phyloP scores from a whole-genome alignment of 1,284 basidiomycete genomes.

The Leccinum olivaceoglutinosum region DNA sequence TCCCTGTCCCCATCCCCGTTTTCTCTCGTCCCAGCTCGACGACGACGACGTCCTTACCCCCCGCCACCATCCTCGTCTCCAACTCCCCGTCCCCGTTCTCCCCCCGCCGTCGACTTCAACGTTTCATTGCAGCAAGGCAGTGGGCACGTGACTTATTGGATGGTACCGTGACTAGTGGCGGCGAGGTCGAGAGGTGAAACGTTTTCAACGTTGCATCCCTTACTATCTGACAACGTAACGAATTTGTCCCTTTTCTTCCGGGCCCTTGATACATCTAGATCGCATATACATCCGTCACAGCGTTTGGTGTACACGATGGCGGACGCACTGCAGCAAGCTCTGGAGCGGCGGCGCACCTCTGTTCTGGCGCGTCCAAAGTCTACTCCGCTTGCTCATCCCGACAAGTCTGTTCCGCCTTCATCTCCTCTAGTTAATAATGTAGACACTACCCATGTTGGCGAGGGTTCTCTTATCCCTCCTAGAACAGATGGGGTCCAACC shows the following conservation, averaged over 20 bases:
- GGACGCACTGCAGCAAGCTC: neutral
- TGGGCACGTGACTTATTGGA: neutral
- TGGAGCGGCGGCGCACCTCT: neutral
- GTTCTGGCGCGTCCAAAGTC: constrained; percentile 11
- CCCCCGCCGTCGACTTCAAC: too few species aligned
- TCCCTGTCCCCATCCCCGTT: too few species aligned
- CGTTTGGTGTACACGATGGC: neutral
- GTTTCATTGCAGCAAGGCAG: too few species aligned
- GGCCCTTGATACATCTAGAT: neutral
- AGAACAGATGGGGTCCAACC: constrained; percentile 12
- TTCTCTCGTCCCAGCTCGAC: too few species aligned
- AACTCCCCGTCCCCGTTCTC: too few species aligned
- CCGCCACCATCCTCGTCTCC: too few species aligned
- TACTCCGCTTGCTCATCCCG: constrained; percentile 3
- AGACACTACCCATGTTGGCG: constrained; percentile 5
- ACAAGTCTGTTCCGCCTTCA: constrained; percentile 10
- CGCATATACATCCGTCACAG: neutral
- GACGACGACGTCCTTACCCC: too few species aligned
- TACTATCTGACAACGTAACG: neutral
- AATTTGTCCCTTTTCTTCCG: neutral
- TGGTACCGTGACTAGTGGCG: neutral
- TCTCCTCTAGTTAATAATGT: neutral
- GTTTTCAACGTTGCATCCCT: neutral
- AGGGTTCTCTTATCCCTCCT: constrained; percentile 1
- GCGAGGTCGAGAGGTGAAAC: neutral